Evolutionary conservation across 768 basidiomycete species (phyloP), one percentile per base, ranked within the genome.

Genomic region (Tulasnella sp.): DNA sequence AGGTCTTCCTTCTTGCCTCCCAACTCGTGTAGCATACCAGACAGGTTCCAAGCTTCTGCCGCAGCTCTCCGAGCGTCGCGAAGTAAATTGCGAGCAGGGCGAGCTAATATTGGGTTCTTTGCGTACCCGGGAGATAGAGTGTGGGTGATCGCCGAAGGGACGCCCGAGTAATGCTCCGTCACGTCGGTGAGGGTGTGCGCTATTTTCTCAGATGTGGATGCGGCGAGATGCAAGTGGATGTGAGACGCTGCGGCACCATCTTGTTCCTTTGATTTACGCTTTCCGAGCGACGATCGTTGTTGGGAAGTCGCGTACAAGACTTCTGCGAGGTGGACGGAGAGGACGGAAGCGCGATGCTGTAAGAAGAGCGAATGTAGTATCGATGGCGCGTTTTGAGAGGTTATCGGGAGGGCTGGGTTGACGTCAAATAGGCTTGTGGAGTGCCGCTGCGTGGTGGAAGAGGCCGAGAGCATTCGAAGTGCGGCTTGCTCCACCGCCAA

Each of bases 291-390:
- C 19, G 1, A 31, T 19, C 27, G 32, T 25, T 12, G 25, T 49
- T 27, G 48, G n/a, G n/a, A 19, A 6, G 21, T 62, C 14, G 80
- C 80, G 63, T 81, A 74, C 8, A 78, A 69, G 9, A 88, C 83
- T 68, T 88, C 84, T 0, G 83, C 84, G 12, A 80, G 77, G 64
- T 88, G 86, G 11, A 83, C 72, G 12, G 81, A 81, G 45, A 88
- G 68, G 9, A 88, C 70, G n/a, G 86, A 78, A 14, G 83, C 78
- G 37, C 84, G 81, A 59, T 88, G 85, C 27, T 84, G 74, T 40
- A 87, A 69, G 62, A 77, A 84, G 5, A 84, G 67, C 0, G 73
- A 68, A 65, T 87, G 86, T 36, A 88, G 73, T 4, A 74, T 71
- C 54, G 83, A 77, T 5, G 82, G 8, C 79, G 72, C 8, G 83